Evolutionary conservation across 1,139 yeast species (phyloP), one percentile per base, ranked within the genome.

Genomic region (Geotrichum australiense): DNA sequence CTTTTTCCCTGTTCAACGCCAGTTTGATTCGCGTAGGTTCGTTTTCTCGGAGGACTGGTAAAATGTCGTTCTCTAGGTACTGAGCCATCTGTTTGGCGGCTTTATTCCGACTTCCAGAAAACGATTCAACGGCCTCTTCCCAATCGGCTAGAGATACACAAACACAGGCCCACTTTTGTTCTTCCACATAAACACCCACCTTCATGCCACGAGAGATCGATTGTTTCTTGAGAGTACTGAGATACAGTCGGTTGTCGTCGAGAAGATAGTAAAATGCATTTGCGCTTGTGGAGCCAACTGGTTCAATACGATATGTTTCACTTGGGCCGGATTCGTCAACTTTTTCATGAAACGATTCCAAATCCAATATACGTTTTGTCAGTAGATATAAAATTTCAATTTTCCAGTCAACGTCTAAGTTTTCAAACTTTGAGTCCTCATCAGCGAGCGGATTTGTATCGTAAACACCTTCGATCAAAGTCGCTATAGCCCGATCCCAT

Each of bases 181-280:
- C 32, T n/a, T 29, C 32, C 6, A 15, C 32, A 5, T 15, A 15
- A 6, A 29, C n/a, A 5, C 14, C 32, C 18, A 19, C 32, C 6
- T n/a, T 8, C 8, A 21, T 21, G 11, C 11, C 18, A 6, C 18
- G 14, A 6, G 32, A 11, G 11, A 29, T 8, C 18, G n/a, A 11
- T 10, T 59, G 59, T 16, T 46, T 50, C 19, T 46, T 46, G 35
- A 55, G 62, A 26, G 47, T 44, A 36, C 51, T 52, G 30, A 46
- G 42, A 46, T 61, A 63, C 8, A 63, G 47, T 11, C 67, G 48
- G 31, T 62, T 62, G 47, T 63, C 66, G 40, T 62, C 68, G 16
- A 63, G 53, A 20, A 63, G 47, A 37, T 50, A 62, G 42, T 59
- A 63, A 5, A 53, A 44, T 29, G 58, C 60, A 39, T 51, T 51